Conservation (phyloP, 2,329 filamentous ascomycete species). For the Zymoseptoria crescenta region DNA sequence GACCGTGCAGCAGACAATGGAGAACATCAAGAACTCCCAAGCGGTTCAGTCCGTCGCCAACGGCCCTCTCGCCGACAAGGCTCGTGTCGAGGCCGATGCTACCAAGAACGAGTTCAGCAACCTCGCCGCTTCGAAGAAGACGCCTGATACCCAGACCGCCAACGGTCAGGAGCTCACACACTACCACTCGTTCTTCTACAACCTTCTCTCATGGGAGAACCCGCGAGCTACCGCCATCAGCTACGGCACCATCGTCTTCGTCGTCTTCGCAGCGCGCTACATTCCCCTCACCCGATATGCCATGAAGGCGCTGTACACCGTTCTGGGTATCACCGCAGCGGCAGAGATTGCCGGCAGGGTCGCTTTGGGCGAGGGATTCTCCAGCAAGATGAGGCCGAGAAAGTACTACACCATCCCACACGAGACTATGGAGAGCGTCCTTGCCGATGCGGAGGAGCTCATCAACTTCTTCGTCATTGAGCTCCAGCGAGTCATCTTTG, state of each 20-base stretch:
- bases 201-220: slow-evolving; percentile 59
- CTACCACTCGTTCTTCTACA: slow-evolving; percentile 61
- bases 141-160: slow-evolving; percentile 47
- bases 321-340: slow-evolving; percentile 51
- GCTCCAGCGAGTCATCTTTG: slow-evolving; percentile 58
- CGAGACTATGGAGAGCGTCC: slow-evolving; percentile 53
- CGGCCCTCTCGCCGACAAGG: slow-evolving; percentile 49
- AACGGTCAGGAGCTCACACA: slow-evolving; percentile 57
- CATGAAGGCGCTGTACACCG: slow-evolving; percentile 53
- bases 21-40: slow-evolving; percentile 42
- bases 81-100: slow-evolving; percentile 49
- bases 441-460: slow-evolving; percentile 57
- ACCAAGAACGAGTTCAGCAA: slow-evolving; percentile 52
- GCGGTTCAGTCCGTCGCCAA: slow-evolving; percentile 43
- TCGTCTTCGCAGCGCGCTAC: slow-evolving; percentile 58
- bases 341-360: slow-evolving; percentile 51
- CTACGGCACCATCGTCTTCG: slow-evolving; percentile 47
- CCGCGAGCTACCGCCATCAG: slow-evolving; percentile 56
- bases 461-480: slow-evolving; percentile 63
- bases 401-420: slow-evolving; percentile 60
- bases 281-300: slow-evolving; percentile 54
- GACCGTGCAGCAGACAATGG: slow-evolving; percentile 42
- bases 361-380: slow-evolving; percentile 50
- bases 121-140: slow-evolving; percentile 47
- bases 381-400: slow-evolving; percentile 53